Conservation (phyloP, 306 rosid species). For the Nissolia schottii region DNA sequence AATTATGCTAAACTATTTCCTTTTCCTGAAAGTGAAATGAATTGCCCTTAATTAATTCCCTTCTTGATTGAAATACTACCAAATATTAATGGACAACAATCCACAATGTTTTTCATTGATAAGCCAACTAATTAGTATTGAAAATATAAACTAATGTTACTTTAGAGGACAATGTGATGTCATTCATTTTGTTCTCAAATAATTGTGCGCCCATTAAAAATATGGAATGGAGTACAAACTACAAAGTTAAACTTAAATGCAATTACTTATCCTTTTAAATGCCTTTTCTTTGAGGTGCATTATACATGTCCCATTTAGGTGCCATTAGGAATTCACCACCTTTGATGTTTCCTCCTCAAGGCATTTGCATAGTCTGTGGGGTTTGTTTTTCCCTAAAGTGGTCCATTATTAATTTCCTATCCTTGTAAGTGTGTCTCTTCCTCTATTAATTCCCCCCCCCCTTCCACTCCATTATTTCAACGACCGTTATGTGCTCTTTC, state of each 20-base stretch:
- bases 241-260: too few species aligned
- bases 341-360: conserved; percentile 13
- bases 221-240: too few species aligned
- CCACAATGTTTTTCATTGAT: background rate
- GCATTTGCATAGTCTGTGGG: conserved; percentile 9
- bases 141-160: background rate
- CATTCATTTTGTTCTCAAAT: too few species aligned
- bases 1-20: background rate
- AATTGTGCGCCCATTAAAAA: too few species aligned
- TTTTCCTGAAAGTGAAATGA: background rate
- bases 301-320: background rate
- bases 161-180: background rate
- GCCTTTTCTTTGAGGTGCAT: background rate
- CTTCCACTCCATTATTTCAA: background rate
- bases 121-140: background rate
- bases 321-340: conserved; percentile 19
- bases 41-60: too few species aligned
- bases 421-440: background rate
- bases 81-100: background rate
- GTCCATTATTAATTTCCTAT: background rate
- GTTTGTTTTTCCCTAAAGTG: background rate
- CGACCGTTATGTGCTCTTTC: background rate
- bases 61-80: background rate
- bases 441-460: too few species aligned
- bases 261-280: background rate